These are phyloP conservation scores for Zygoascus sp. DNA, from an alignment of 1,139 yeast species.

Conservation along the genomic window DNA sequence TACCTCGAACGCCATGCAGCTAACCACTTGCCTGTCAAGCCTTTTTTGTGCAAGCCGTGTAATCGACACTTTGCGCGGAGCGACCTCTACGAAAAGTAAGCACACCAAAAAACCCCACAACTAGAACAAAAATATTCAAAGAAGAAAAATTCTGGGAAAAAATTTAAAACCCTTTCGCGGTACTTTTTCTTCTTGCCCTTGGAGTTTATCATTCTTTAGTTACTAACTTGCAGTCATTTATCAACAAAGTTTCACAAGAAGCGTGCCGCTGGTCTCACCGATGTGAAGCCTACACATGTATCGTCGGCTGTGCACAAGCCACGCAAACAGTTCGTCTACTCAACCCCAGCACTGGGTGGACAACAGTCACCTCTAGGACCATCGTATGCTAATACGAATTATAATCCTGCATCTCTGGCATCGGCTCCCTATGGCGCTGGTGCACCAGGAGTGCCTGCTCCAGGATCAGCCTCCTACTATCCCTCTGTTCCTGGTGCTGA, in stretches of 20 bases:
- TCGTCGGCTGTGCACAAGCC: not conserved
- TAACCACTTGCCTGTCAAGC: constrained; percentile 35
- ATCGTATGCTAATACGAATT: not conserved
- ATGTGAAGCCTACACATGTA: not conserved
- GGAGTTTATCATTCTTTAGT: not conserved
- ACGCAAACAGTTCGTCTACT: not conserved
- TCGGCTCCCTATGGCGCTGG: not conserved
- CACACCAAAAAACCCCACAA: not conserved
- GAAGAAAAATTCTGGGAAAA: too few species aligned
- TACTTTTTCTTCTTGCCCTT: not conserved
- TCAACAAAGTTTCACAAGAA: constrained; percentile 31
- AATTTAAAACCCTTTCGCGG: not conserved
- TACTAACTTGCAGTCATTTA: constrained; percentile 23
- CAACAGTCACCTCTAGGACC: not conserved
- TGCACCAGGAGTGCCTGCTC: not conserved
- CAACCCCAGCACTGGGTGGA: not conserved
- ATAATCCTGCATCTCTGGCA: not conserved
- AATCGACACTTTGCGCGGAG: constrained; percentile 34
- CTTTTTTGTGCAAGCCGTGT: constrained; percentile 32
- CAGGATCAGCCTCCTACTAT: not conserved
- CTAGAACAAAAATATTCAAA: too few species aligned
- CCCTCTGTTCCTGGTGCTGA: not conserved
- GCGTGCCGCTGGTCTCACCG: constrained; percentile 18
- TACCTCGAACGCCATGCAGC: constrained; percentile 39
- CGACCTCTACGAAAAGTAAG: constrained; percentile 33